These are phyloP conservation scores for Penicillium sp. DNA, from an alignment of 2,329 filamentous ascomycete genomes.

Conservation along the genomic window DNA sequence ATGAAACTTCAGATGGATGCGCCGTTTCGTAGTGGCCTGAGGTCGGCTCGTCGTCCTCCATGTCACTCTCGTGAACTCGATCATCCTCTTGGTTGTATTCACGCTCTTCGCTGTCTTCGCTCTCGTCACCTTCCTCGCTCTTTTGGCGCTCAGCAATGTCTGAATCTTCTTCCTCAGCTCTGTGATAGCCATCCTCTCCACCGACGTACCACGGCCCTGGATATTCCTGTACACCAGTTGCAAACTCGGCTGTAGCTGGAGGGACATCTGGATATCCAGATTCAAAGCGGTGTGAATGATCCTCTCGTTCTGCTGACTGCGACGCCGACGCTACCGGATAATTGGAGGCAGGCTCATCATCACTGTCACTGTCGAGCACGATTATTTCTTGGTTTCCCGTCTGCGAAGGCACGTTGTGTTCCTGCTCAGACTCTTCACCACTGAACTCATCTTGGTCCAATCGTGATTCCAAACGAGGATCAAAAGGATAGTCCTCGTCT, in stretches of 20 bases:
- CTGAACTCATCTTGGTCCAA: slow-evolving; percentile 15
- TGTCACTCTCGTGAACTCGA: slow-evolving; percentile 20
- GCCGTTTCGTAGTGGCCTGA: background rate
- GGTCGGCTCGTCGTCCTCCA: slow-evolving; percentile 20
- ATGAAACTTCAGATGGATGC: background rate
- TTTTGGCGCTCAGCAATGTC: slow-evolving; percentile 3
- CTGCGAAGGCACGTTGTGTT: background rate
- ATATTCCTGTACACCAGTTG: slow-evolving; percentile 2
- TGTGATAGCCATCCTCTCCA: background rate
- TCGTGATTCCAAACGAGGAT: slow-evolving; percentile 1
- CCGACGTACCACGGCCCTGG: slow-evolving; percentile 6
- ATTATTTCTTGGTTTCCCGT: slow-evolving; percentile 37
- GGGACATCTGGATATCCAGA: background rate
- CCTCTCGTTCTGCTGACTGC: background rate
- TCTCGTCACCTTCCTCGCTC: background rate
- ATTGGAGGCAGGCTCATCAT: slow-evolving; percentile 33
- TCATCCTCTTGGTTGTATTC: background rate
- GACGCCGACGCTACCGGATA: background rate
- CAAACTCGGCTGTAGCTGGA: background rate
- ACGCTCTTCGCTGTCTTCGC: background rate
- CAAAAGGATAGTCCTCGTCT: slow-evolving; percentile 11
- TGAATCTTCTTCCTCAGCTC: background rate
- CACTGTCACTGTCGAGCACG: slow-evolving; percentile 45
- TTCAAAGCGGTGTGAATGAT: background rate
- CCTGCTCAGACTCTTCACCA: slow-evolving; percentile 14